Evolutionary conservation across 2,329 filamentous ascomycete species (phyloP), one percentile per base, ranked within the genome.

Genomic region (Arthrinium phaeospermum): DNA sequence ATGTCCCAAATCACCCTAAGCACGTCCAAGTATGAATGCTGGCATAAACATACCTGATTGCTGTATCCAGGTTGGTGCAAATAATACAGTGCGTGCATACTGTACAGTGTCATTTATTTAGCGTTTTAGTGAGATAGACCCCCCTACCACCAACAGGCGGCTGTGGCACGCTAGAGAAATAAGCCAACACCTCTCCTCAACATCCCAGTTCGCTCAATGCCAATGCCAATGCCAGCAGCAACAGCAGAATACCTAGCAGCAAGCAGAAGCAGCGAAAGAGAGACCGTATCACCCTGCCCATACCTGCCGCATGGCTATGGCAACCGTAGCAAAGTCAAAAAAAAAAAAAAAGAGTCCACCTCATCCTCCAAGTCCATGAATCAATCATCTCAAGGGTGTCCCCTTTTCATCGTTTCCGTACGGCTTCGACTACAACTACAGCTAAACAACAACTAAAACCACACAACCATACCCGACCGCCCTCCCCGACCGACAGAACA

Each of bases 141-240:
- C 34, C 53, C 53, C 30, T 61, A 37, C 30, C 34, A 64, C 19
- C 57, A 64, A 34, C 34, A 64, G 22, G 57, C 57, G 57, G 57
- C 34, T 64, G 57, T 64, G 57, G 57, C 57, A 64, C 57, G 57
- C 57, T 64, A 64, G 41, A 64, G 34, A 64, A 64, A 64, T 64
- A 64, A 64, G 57, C 57, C 57, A 64, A 41, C 57, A 64, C 34
- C 57, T n/a, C 34, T 41, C 34, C 57, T n/a, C 57, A 64, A 64
- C 57, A 64, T 64, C 34, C 57, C 57, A 64, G 57, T 64, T 64
- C 57, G 14, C 57, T 64, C 49, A 24, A 51, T 51, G n/a, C 49
- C n/a, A 51, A 51, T 24, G 10, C n/a, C 24, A 57, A 57, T 57
- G 51, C 24, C 51, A 30, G 14, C 14, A 41, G 37, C 37, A 41